Conservation (phyloP, 73 alveolate species). For the Uronychia binucleata region DNA sequence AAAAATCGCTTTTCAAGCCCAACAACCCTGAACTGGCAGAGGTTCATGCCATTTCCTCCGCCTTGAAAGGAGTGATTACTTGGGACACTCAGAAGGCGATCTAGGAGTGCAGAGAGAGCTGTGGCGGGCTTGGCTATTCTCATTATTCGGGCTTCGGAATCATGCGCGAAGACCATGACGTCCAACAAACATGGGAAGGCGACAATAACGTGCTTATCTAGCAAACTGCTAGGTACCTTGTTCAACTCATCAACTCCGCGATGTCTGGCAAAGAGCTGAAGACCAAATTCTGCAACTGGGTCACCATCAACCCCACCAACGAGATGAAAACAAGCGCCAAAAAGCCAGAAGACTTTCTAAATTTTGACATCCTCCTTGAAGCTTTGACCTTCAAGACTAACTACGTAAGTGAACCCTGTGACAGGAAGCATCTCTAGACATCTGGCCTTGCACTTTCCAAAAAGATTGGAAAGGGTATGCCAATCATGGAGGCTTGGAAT, state of each 20-base stretch:
- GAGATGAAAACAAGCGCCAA: not conserved
- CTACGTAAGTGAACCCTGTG: not conserved
- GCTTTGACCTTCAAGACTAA: not conserved
- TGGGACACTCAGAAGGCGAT: not conserved
- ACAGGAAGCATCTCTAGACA: not conserved
- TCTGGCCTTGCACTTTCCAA: not conserved
- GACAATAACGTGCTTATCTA: conserved; percentile 62
- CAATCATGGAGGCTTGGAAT: conserved; percentile 34
- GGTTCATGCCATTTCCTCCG: not conserved
- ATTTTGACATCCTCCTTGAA: not conserved
- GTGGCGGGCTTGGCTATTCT: conserved; percentile 55
- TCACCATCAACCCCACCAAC: not conserved
- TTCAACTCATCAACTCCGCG: conserved; percentile 11
- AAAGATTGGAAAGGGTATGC: not conserved
- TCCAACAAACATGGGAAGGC: conserved; percentile 65
- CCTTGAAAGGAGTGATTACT: not conserved
- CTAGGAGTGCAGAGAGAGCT: conserved; percentile 18
- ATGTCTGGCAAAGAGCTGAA: not conserved
- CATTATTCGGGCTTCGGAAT: conserved; percentile 4
- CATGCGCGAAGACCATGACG: conserved; percentile 15
- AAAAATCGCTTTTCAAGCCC: conserved; percentile 12
- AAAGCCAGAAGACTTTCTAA: not conserved
- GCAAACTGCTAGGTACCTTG: conserved; percentile 45
- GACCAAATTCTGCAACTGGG: not conserved
- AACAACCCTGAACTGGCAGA: conserved; percentile 20